These are phyloP conservation scores for Sanghuangporus weigelae DNA, from an alignment of 1,284 basidiomycete genomes.

Conservation along the genomic window DNA sequence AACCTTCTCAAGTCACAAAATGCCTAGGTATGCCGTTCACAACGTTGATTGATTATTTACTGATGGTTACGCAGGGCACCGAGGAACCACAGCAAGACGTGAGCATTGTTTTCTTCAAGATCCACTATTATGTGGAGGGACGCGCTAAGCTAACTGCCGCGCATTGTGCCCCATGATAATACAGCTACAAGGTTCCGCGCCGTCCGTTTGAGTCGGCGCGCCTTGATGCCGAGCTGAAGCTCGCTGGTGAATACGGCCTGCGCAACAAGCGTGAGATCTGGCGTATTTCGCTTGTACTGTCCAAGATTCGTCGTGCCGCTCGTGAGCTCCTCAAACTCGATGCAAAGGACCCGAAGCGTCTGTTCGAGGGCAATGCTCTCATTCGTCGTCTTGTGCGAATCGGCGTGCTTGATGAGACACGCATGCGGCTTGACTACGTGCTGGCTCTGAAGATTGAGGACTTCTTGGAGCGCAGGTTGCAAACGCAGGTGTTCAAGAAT, in stretches of 20 bases:
- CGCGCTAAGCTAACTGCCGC: conserved; percentile 62
- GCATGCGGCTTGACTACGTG: conserved; percentile 99
- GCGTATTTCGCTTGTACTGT: conserved; percentile 97
- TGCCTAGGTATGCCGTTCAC: conserved; percentile 64
- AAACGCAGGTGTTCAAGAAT: conserved; percentile 99
- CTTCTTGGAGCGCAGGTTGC: conserved; percentile 98
- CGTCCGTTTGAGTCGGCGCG: conserved; percentile 97
- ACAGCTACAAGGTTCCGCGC: conserved; percentile 97
- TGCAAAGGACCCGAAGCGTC: conserved; percentile 99
- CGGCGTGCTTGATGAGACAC: conserved; percentile 98
- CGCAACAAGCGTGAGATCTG: conserved; percentile 99
- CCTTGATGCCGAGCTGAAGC: conserved; percentile 99
- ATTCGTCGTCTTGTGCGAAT: conserved; percentile 99
- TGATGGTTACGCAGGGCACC: conserved; percentile 64
- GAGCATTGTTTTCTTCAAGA: conserved; percentile 58
- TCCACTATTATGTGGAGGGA: conserved; percentile 60
- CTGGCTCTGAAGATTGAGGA: conserved; percentile 98
- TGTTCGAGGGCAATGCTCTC: conserved; percentile 99
- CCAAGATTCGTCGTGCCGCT: conserved; percentile 99
- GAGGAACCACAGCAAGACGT: conserved; percentile 87
- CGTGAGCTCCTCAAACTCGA: conserved; percentile 99
- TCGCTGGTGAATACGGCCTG: conserved; percentile 99
- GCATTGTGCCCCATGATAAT: conserved; percentile 42
- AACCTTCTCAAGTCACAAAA: conserved; percentile 44
- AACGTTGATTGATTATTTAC: conserved; percentile 21